Conservation (phyloP, 2,329 filamentous ascomycete genomes). For the Pseudocercospora cruenta region DNA sequence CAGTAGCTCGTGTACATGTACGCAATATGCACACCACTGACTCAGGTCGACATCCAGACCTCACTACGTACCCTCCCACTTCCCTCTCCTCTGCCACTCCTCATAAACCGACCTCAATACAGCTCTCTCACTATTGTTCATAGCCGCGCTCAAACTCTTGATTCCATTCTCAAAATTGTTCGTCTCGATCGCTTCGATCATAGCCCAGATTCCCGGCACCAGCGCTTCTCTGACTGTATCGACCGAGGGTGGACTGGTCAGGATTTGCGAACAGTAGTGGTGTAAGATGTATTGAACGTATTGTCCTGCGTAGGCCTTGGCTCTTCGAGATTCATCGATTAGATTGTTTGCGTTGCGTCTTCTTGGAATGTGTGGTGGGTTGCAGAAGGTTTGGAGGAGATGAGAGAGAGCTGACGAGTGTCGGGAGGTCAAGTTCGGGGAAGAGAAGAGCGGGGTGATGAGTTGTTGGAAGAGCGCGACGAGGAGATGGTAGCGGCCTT, state of each 20-base stretch:
- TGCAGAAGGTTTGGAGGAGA: slow-evolving; percentile 63
- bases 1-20: neutral
- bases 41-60: neutral
- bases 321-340: slow-evolving; percentile 63
- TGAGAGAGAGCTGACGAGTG: slow-evolving; percentile 58
- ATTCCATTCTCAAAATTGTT: slow-evolving; percentile 49
- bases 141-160: slow-evolving; percentile 54
- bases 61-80: slow-evolving; percentile 34
- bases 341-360: slow-evolving; percentile 44
- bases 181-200: slow-evolving; percentile 56
- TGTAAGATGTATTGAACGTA: slow-evolving; percentile 62
- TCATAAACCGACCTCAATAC: slow-evolving; percentile 59
- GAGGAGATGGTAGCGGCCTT: slow-evolving; percentile 64
- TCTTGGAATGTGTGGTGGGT: slow-evolving; percentile 57
- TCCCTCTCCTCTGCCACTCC: slow-evolving; percentile 48
- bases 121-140: slow-evolving; percentile 56
- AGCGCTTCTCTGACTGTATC: slow-evolving; percentile 54
- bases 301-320: slow-evolving; percentile 60
- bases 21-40: slow-evolving; percentile 2
- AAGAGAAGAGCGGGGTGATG: slow-evolving; percentile 59
- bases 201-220: slow-evolving; percentile 56
- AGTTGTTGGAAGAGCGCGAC: slow-evolving; percentile 59
- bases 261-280: slow-evolving; percentile 58
- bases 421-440: slow-evolving; percentile 27
- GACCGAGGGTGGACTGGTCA: slow-evolving; percentile 54